Evolutionary conservation across 106 monocot species (phyloP), one percentile per base, ranked within the genome.

Genomic region (Chionographis japonica): DNA sequence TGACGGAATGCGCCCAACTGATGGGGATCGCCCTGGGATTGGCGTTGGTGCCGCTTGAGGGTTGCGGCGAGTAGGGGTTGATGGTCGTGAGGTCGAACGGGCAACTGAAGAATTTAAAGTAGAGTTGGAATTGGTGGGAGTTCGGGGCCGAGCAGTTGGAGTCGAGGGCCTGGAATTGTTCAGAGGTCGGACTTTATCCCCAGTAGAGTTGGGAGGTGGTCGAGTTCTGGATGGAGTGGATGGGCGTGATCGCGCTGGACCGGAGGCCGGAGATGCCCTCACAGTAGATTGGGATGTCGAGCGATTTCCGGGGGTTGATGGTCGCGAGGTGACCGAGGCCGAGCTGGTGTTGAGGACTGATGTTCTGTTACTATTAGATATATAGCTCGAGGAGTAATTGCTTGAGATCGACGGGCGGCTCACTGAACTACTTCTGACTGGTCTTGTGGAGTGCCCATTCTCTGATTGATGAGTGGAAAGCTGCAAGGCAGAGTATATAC

Each of bases 261-360:
- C 67, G 60, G 64, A 16, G 46, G 63, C 12, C 2, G 62, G 46
- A 27, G 12, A 38, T 35, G 70, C 50, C 40, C 63, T 38, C 11
- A 60, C 6, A 19, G 78, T 15, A 16, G 72, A 53, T 50, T 63
- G 15, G 10, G 65, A 56, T 8, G 73, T 18, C 13, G 69, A 20
- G 19, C 83, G 84, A 53, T 39, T 86, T 12, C 78, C 70, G 19
- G 95, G 89, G 46, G 98, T 93, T 46, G 83, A 80, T 50, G 98
- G 85, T 62, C 90, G 83, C 37, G 90, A 90, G 55, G 76, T 80
- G 59, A 87, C 43, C 8, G 92, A 98, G 10, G 76, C 38, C 4
- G 72, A 65, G 67, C 86, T 90, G 37, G 81, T 84, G 56, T 90
- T 90, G 37, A 86, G 90, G 39, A 69, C 35, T 42, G 83, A 80